Percentiles rank a stretch among this genome's conserved stretches.
Evolutionary conservation across 495 filamentous ascomycete genomes (phyloP).

Genomic region (Podospora bellae-mahoneyi): DNA sequence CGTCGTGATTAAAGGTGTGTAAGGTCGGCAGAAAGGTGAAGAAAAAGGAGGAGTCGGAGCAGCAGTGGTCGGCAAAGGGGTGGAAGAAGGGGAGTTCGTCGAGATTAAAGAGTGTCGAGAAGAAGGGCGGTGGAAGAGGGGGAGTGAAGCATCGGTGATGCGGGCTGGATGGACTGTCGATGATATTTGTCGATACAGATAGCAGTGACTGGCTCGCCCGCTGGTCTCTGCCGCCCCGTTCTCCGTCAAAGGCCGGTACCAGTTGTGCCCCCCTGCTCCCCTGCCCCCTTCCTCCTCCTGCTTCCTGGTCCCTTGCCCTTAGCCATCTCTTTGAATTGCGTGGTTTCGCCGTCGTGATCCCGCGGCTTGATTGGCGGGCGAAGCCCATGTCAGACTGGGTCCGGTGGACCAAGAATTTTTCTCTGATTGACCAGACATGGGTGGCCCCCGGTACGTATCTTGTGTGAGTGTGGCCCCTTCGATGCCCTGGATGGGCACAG

Average conservation of each 20-base stretch:
- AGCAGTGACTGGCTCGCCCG: conserved; percentile 18
- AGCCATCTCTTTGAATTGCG: conserved; percentile 30
- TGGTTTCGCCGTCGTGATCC: conserved; percentile 23
- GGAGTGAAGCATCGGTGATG: conserved; percentile 27
- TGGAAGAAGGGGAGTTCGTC: conserved; percentile 11
- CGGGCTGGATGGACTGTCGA: conserved; percentile 25
- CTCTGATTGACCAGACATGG: conserved; percentile 22
- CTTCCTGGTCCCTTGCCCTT: conserved; percentile 12
- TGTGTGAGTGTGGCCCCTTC: not conserved
- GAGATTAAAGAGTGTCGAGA: conserved; percentile 37
- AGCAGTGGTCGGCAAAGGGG: conserved; percentile 17
- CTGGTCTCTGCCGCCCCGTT: conserved; percentile 30
- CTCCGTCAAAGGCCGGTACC: conserved; percentile 29
- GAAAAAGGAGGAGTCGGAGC: conserved; percentile 13
- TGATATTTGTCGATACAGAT: conserved; percentile 33
- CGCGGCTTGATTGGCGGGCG: conserved; percentile 33
- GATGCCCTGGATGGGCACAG: conserved; percentile 22
- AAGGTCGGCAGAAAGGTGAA: conserved; percentile 21
- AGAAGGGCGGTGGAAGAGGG: conserved; percentile 20
- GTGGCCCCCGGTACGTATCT: conserved; percentile 9
- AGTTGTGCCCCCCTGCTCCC: conserved; percentile 1
- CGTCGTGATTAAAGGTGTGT: conserved; percentile 11
- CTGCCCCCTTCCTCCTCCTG: not conserved
- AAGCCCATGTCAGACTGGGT: conserved; percentile 32
- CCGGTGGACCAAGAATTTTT: conserved; percentile 13